phyloP scores from a whole-genome alignment of 2,329 filamentous ascomycete species.

The Ascochyta pisi region DNA sequence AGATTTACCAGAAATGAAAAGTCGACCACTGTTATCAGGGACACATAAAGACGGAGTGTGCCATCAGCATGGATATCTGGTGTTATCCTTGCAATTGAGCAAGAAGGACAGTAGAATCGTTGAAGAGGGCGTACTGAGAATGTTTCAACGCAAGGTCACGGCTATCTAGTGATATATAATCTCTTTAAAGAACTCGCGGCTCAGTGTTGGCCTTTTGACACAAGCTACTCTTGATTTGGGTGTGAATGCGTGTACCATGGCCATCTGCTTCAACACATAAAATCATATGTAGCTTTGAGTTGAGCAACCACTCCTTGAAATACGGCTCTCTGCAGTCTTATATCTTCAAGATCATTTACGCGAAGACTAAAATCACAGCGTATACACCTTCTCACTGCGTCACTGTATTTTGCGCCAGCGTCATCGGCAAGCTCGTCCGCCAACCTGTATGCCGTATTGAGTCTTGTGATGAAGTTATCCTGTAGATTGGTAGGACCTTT shows the following conservation, averaged over 20 bases:
- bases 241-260: neutral
- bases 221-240: too few relatives aligned
- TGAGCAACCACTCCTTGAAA: constrained; percentile 38
- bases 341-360: constrained; percentile 33
- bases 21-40: constrained; percentile 4
- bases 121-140: too few relatives aligned
- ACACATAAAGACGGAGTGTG: neutral
- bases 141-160: too few relatives aligned
- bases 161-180: too few relatives aligned
- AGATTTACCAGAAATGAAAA: constrained; percentile 1
- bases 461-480: neutral
- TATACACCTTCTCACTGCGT: constrained; percentile 43
- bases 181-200: too few relatives aligned
- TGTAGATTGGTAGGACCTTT: neutral
- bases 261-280: neutral
- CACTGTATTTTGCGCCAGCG: constrained; percentile 38
- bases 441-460: constrained; percentile 19
- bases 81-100: too few relatives aligned
- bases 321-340: constrained; percentile 37
- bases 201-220: too few relatives aligned
- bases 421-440: constrained; percentile 36
- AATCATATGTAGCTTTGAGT: constrained; percentile 37
- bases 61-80: too few relatives aligned
- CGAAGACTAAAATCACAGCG: constrained; percentile 40
- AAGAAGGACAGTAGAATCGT: too few relatives aligned